These are phyloP conservation scores for Fraxinus baroniana DNA, from an alignment of 305 asterid species.

Conservation along the genomic window DNA sequence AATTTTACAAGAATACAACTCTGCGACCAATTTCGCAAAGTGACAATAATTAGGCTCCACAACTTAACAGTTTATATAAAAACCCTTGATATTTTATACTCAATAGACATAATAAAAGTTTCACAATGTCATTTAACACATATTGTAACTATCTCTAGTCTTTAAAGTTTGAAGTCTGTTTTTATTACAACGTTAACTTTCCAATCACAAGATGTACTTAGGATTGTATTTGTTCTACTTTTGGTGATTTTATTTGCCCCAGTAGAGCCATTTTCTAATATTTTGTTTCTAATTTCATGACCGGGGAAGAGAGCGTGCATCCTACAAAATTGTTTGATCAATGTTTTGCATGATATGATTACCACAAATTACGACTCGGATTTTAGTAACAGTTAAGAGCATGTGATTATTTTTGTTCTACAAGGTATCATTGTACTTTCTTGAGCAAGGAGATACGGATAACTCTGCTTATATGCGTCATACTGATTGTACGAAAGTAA, in stretches of 20 bases:
- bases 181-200: background rate
- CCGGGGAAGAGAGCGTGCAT: background rate
- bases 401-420: background rate
- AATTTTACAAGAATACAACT: background rate
- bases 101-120: background rate
- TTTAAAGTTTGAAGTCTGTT: slow-evolving; percentile 13
- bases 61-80: too few species aligned
- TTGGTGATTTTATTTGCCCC: background rate
- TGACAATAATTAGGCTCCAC: background rate
- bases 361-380: background rate
- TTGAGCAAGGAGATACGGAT: background rate
- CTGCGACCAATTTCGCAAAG: background rate
- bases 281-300: background rate
- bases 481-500: background rate
- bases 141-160: background rate
- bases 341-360: background rate
- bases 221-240: background rate
- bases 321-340: background rate
- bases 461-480: background rate
- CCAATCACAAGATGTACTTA: background rate
- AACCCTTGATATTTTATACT: background rate
- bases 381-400: background rate
- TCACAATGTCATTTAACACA: background rate
- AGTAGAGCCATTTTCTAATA: background rate
- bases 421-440: background rate